phyloP scores from a whole-genome alignment of 1,284 basidiomycete genomes.

The Boletus smithii region DNA sequence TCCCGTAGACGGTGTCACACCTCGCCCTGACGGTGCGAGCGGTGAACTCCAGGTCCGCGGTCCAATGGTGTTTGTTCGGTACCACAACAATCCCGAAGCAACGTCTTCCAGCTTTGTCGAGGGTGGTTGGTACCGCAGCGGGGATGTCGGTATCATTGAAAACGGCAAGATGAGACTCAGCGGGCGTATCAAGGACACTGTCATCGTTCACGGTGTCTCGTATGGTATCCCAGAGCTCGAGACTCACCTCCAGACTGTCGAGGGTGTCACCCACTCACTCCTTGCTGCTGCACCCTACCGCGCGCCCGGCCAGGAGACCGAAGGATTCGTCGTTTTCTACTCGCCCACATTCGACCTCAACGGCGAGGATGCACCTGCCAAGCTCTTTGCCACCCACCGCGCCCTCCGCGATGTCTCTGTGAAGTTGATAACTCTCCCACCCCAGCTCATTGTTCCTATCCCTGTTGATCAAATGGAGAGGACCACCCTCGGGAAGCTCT shows the following conservation, averaged over 20 bases:
- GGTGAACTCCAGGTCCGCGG: constrained; percentile 41
- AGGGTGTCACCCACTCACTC: constrained; percentile 38
- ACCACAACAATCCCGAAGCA: constrained; percentile 40
- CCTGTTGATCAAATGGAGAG: constrained; percentile 32
- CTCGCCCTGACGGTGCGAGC: constrained; percentile 27
- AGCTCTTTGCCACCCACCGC: constrained; percentile 18
- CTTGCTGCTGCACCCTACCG: constrained; percentile 38
- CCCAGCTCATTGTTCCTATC: constrained; percentile 29
- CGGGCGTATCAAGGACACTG: constrained; percentile 44
- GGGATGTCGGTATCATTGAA: constrained; percentile 39
- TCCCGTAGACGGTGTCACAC: constrained; percentile 29
- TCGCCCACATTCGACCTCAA: constrained; percentile 26
- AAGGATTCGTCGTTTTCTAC: constrained; percentile 34
- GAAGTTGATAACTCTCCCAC: constrained; percentile 27
- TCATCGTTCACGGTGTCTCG: constrained; percentile 48
- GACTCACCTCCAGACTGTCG: constrained; percentile 39
- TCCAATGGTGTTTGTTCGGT: constrained; percentile 40
- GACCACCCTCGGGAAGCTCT: constrained; percentile 35
- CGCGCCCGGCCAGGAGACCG: constrained; percentile 32
- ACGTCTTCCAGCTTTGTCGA: constrained; percentile 38
- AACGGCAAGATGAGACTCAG: constrained; percentile 39
- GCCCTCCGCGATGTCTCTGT: constrained; percentile 21
- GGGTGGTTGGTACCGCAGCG: constrained; percentile 45
- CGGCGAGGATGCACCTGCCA: constrained; percentile 19
- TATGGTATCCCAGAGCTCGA: constrained; percentile 42